These are phyloP conservation scores for Zopfia rhizophila DNA, from an alignment of 2,329 filamentous ascomycete species.

Conservation along the genomic window DNA sequence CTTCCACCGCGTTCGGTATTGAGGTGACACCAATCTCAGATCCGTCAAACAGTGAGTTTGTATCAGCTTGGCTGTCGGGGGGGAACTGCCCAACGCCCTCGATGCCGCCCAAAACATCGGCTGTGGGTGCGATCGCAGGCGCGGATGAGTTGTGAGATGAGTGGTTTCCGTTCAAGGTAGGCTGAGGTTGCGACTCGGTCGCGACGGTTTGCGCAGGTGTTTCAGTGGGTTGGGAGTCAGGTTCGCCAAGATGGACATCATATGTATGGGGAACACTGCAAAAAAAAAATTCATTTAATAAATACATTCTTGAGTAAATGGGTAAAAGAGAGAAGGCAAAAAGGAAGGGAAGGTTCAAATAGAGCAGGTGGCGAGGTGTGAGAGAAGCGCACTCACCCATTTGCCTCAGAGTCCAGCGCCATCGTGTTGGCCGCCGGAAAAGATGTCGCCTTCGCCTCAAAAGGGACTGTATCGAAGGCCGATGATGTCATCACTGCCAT, in stretches of 20 bases:
- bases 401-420: conserved; percentile 64
- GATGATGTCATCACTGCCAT: conserved; percentile 55
- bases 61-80: conserved; percentile 52
- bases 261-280: conserved; percentile 39
- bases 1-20: conserved; percentile 53
- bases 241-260: conserved; percentile 50
- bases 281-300: conserved; percentile 30
- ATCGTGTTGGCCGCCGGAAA: conserved; percentile 60
- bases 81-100: conserved; percentile 56
- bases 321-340: conserved; percentile 11
- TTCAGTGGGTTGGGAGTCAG: conserved; percentile 30
- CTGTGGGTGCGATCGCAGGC: conserved; percentile 49
- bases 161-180: conserved; percentile 46
- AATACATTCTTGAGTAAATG: conserved; percentile 20
- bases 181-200: conserved; percentile 19
- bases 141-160: conserved; percentile 32
- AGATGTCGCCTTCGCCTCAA: conserved; percentile 64
- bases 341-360: conserved; percentile 12
- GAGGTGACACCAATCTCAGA: conserved; percentile 41
- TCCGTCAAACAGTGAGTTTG: conserved; percentile 52
- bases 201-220: conserved; percentile 29
- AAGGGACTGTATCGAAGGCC: conserved; percentile 46
- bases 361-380: conserved; percentile 27
- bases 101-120: conserved; percentile 56
- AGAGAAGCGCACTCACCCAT: conserved; percentile 66